Percentiles rank a stretch among this genome's conserved stretches.
Conservation (phyloP, 1,284 basidiomycete genomes). For the Butyriboletus appendiculatus region DNA sequence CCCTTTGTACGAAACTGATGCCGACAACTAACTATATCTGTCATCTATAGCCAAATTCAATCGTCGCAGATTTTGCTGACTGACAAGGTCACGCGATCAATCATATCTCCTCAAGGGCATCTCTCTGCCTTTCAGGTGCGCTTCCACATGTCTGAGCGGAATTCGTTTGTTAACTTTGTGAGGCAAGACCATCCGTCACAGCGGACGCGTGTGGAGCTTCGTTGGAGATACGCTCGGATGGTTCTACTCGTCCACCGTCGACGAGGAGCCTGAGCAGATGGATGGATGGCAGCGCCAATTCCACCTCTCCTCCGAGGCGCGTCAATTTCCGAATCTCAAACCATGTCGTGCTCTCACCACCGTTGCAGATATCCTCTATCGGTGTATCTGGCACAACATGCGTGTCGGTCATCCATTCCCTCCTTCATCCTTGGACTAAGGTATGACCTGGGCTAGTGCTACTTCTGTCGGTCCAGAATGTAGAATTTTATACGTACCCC, state of each 20-base stretch:
- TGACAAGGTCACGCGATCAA: constrained; percentile 26
- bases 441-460: constrained; percentile 23
- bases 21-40: neutral
- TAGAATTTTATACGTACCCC: constrained; percentile 24
- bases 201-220: constrained; percentile 38
- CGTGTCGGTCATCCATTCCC: constrained; percentile 42
- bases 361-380: constrained; percentile 54
- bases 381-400: constrained; percentile 46
- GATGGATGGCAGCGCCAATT: constrained; percentile 43
- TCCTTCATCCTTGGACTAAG: constrained; percentile 32
- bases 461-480: constrained; percentile 37
- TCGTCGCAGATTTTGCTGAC: constrained; percentile 40
- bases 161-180: neutral
- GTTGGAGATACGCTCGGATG: constrained; percentile 53
- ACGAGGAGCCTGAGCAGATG: constrained; percentile 8
- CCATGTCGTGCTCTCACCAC: neutral
- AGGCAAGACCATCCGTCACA: constrained; percentile 36
- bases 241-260: constrained; percentile 44
- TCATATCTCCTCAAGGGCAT: constrained; percentile 31
- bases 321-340: constrained; percentile 2
- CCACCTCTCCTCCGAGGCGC: constrained; percentile 39
- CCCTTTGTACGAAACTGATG: neutral
- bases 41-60: constrained; percentile 35
- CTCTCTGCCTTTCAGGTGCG: constrained; percentile 49
- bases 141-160: neutral